Conservation (phyloP, 768 basidiomycete genomes). For the Naganishia kalamii region DNA sequence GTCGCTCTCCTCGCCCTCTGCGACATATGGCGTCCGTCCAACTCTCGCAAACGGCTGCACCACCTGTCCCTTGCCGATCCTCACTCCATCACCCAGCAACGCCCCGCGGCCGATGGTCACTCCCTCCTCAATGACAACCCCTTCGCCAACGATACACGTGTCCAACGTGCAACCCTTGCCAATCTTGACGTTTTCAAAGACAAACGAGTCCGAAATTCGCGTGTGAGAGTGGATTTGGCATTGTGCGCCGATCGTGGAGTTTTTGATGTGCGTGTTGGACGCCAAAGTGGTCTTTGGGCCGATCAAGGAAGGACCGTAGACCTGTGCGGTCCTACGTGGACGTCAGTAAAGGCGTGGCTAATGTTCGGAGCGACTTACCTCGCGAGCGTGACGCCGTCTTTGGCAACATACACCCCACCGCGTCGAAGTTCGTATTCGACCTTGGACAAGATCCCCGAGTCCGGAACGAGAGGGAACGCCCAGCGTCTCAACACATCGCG, state of each 20-base stretch:
- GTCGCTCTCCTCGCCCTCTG: constrained; percentile 48
- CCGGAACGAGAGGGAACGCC: constrained; percentile 93
- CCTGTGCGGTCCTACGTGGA: constrained; percentile 54
- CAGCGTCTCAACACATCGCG: constrained; percentile 88
- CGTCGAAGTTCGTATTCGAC: constrained; percentile 75
- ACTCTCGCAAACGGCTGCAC: constrained; percentile 67
- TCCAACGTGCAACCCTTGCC: constrained; percentile 54
- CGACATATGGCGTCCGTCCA: constrained; percentile 48
- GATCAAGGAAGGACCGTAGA: constrained; percentile 54
- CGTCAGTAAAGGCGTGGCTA: background rate
- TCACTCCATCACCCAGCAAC: constrained; percentile 73
- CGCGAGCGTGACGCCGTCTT: constrained; percentile 72
- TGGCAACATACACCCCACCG: constrained; percentile 82
- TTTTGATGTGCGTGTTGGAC: constrained; percentile 60
- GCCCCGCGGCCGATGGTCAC: constrained; percentile 67
- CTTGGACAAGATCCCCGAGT: constrained; percentile 76
- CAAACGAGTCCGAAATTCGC: constrained; percentile 66
- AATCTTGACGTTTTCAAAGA: constrained; percentile 66
- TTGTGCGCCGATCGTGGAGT: constrained; percentile 71
- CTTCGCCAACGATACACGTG: constrained; percentile 72
- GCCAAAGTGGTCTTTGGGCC: constrained; percentile 67
- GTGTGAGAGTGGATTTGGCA: constrained; percentile 68
- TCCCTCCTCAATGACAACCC: constrained; percentile 64
- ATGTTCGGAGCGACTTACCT: constrained; percentile 53
- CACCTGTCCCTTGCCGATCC: constrained; percentile 64